Evolutionary conservation across 2,329 filamentous ascomycete genomes (phyloP).

Genomic region (Drechslerella stenobrocha): DNA sequence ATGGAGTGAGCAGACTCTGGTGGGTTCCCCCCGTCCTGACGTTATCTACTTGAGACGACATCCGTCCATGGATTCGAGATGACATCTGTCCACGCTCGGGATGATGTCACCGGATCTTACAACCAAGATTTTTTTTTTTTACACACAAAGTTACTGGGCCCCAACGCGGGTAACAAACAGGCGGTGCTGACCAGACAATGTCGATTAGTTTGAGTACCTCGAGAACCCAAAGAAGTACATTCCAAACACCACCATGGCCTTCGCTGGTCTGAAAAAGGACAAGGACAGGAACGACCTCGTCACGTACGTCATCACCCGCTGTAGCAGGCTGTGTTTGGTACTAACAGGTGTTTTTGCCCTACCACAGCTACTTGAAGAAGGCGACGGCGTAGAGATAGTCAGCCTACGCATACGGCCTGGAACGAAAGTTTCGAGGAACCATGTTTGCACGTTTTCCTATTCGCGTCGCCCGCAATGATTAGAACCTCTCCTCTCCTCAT

Average conservation of each 20-base stretch:
- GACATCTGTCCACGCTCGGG: too few relatives aligned
- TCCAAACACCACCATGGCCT: constrained; percentile 99
- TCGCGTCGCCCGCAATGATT: constrained; percentile 21
- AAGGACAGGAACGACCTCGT: constrained; percentile 99
- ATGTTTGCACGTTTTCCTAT: too few relatives aligned
- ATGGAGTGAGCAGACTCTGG: constrained; percentile 84
- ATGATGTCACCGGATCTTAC: neutral
- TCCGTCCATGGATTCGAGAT: too few relatives aligned
- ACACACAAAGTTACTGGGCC: neutral
- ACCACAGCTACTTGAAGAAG: constrained; percentile 27
- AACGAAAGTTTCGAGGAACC: constrained; percentile 20
- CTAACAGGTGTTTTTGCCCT: constrained; percentile 3
- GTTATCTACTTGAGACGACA: neutral
- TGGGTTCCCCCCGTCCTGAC: constrained; percentile 58
- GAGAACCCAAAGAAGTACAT: constrained; percentile 99
- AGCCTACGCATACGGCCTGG: constrained; percentile 1
- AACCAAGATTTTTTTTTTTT: too few relatives aligned
- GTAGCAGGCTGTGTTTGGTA: neutral
- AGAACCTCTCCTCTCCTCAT: constrained; percentile 30
- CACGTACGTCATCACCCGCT: constrained; percentile 72
- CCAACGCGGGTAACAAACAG: neutral
- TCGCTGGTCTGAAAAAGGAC: constrained; percentile 98
- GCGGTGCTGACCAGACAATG: neutral
- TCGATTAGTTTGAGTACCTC: constrained; percentile 82
- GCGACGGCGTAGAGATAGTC: constrained; percentile 19